Conservation (phyloP, 345 rosid species). For the Barbarea vulgaris region DNA sequence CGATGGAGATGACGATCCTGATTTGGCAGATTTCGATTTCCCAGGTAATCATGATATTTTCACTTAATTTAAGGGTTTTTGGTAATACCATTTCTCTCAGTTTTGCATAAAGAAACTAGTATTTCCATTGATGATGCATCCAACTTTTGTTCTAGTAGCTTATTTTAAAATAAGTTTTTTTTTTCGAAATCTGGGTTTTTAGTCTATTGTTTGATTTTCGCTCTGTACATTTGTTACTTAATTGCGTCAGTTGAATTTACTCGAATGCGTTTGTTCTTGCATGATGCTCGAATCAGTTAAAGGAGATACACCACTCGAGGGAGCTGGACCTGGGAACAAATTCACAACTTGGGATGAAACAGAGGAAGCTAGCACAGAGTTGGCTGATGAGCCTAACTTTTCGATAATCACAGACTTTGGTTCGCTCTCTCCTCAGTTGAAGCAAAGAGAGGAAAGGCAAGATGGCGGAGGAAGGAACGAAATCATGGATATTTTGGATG, state of each 20-base stretch:
- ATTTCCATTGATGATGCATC: not conserved
- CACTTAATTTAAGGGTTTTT: constrained; percentile 10
- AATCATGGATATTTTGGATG: constrained; percentile 78
- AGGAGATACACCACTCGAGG: constrained; percentile 49
- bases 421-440: constrained; percentile 56
- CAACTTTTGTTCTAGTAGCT: not conserved
- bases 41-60: constrained; percentile 38
- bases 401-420: constrained; percentile 62
- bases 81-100: not conserved
- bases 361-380: constrained; percentile 25
- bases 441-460: constrained; percentile 28
- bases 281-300: constrained; percentile 31
- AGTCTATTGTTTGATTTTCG: constrained; percentile 3
- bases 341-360: constrained; percentile 47
- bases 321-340: constrained; percentile 41
- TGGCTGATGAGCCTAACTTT: constrained; percentile 45
- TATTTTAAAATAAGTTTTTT: not conserved
- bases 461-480: constrained; percentile 45
- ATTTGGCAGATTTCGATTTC: constrained; percentile 60
- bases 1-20: constrained; percentile 36
- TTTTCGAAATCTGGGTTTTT: constrained; percentile 9
- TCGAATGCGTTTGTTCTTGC: constrained; percentile 7
- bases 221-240: not conserved
- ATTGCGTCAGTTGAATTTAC: not conserved
- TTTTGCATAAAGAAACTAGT: not conserved